Percentiles rank a stretch among this genome's conserved stretches.
Conservation (phyloP, 78 protist genomes). For the Dictyostelium brefeldianum region DNA sequence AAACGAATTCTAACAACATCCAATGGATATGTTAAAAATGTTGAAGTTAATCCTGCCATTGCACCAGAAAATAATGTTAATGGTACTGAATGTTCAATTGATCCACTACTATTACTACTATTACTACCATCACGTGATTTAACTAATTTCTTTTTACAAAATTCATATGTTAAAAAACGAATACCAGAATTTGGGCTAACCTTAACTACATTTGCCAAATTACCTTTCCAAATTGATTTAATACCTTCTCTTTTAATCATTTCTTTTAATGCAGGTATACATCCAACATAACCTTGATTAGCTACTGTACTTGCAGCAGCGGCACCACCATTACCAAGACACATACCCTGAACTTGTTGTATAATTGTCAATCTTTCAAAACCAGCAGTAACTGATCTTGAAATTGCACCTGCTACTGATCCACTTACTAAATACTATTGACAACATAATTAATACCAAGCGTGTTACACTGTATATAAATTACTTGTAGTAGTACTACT, state of each 20-base stretch:
- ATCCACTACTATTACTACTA: not conserved
- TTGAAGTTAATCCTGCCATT: conserved; percentile 62
- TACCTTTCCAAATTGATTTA: conserved; percentile 39
- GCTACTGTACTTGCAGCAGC: not conserved
- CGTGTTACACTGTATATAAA: no score
- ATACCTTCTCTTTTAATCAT: conserved; percentile 55
- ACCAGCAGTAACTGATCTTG: conserved; percentile 62
- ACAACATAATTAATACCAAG: no score
- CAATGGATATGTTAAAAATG: conserved; percentile 43
- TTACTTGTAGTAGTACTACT: no score
- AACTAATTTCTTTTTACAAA: conserved; percentile 9
- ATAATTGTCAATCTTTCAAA: conserved; percentile 71
- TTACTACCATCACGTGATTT: not conserved
- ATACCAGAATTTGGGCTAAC: conserved; percentile 67
- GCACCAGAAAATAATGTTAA: conserved; percentile 45
- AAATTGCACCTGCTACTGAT: conserved; percentile 40
- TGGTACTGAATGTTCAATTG: not conserved
- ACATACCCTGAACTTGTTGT: conserved; percentile 69
- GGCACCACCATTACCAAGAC: not conserved
- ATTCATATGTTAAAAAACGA: conserved; percentile 43
- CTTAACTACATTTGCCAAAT: conserved; percentile 46
- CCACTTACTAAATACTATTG: conserved; percentile 40
- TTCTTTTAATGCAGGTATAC: conserved; percentile 31
- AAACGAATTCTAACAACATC: conserved; percentile 46
- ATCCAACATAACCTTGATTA: conserved; percentile 33